Percentiles rank a stretch among this genome's conserved stretches.
phyloP scores from a whole-genome alignment of 169 alveolate species.

The Plasmodium relictum region DNA sequence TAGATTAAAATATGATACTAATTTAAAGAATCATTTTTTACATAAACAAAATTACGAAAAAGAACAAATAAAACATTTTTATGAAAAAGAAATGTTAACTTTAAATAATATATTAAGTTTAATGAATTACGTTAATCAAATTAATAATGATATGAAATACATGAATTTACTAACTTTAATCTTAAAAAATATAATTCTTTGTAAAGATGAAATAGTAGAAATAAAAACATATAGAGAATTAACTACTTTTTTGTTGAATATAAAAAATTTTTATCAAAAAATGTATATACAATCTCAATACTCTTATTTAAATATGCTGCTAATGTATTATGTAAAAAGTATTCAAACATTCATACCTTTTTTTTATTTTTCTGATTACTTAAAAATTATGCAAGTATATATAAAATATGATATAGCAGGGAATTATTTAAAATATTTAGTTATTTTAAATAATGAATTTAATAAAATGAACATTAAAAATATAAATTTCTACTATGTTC shows the following conservation, averaged over 20 bases:
- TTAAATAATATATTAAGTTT: constrained; percentile 21
- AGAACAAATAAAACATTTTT: constrained; percentile 41
- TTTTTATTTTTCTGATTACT: constrained; percentile 30
- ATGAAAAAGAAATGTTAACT: constrained; percentile 44
- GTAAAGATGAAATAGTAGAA: constrained; percentile 56
- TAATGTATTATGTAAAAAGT: constrained; percentile 41
- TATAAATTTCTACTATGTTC: constrained; percentile 26
- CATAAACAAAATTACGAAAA: constrained; percentile 9
- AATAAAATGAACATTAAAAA: constrained; percentile 40
- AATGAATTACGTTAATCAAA: constrained; percentile 8
- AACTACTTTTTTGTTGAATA: constrained; percentile 23
- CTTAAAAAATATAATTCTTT: constrained; percentile 53
- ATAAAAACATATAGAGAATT: constrained; percentile 30
- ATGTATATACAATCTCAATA: constrained; percentile 65
- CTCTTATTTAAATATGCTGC: constrained; percentile 65
- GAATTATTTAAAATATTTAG: constrained; percentile 40
- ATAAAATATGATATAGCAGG: constrained; percentile 55
- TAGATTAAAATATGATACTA: constrained; percentile 53
- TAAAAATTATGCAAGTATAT: constrained; percentile 41
- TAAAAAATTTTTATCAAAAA: constrained; percentile 51
- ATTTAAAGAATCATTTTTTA: constrained; percentile 38
- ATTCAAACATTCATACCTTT: constrained; percentile 42
- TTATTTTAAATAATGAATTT: constrained; percentile 41
- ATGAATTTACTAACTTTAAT: constrained; percentile 31
- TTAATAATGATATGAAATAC: constrained; percentile 42